These are phyloP conservation scores for Suhomyces anneliseae DNA, from an alignment of 1,139 yeast genomes.

Conservation along the genomic window DNA sequence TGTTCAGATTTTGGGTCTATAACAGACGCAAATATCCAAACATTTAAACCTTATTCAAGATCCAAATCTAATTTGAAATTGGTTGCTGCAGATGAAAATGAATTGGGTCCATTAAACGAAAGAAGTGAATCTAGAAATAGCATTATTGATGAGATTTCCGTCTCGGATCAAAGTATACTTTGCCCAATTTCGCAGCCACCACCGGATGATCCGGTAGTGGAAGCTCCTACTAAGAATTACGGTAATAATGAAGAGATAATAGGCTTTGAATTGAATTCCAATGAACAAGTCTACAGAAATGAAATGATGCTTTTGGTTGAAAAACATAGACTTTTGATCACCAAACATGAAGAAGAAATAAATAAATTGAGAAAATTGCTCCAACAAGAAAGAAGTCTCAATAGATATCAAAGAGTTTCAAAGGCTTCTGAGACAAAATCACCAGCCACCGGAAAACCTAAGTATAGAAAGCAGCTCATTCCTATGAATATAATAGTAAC, in stretches of 20 bases:
- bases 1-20: conserved; percentile 18
- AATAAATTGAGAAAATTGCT: conserved; percentile 26
- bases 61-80: conserved; percentile 10
- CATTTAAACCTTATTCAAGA: conserved; percentile 16
- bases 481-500: conserved; percentile 19
- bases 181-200: not conserved
- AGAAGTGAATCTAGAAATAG: not conserved
- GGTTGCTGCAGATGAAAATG: conserved; percentile 1
- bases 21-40: conserved; percentile 25
- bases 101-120: not conserved
- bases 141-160: conserved; percentile 2
- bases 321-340: conserved; percentile 25
- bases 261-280: conserved; percentile 6
- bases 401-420: not conserved
- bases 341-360: conserved; percentile 32
- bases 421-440: not conserved
- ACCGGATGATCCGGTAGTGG: not conserved
- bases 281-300: conserved; percentile 16
- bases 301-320: conserved; percentile 30
- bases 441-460: not conserved
- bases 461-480: conserved; percentile 18
- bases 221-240: not conserved
- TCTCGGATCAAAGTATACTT: not conserved
- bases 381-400: conserved; percentile 20
- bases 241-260: conserved; percentile 1